Evolutionary conservation across 495 filamentous ascomycete genomes (phyloP).

Genomic region (Cercophora scortea): DNA sequence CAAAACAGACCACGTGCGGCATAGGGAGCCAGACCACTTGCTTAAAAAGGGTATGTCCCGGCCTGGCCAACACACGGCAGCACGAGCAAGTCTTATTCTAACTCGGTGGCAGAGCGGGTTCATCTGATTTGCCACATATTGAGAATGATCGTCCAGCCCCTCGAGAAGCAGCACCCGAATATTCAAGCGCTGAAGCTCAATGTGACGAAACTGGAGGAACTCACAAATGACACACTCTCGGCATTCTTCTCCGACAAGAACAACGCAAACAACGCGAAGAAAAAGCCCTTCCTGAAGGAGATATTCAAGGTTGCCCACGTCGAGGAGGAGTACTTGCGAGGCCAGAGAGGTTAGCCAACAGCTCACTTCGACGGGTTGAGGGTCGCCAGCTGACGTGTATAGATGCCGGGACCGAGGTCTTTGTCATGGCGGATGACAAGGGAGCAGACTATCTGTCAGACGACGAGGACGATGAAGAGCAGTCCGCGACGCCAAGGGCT

Average conservation of each 20-base stretch:
- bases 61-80: too few relatives aligned
- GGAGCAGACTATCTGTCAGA: conserved; percentile 20
- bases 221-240: conserved; percentile 37
- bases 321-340: conserved; percentile 53
- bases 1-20: conserved; percentile 37
- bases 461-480: conserved; percentile 18
- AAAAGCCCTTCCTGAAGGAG: conserved; percentile 47
- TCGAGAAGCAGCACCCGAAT: conserved; percentile 26
- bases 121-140: conserved; percentile 56
- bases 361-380: background rate
- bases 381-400: conserved; percentile 6
- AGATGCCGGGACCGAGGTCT: conserved; percentile 33
- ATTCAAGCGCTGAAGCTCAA: conserved; percentile 31
- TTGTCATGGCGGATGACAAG: conserved; percentile 30
- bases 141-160: conserved; percentile 43
- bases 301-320: conserved; percentile 58
- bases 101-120: conserved; percentile 46
- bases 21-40: conserved; percentile 83
- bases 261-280: conserved; percentile 31
- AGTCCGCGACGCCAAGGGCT: background rate
- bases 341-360: conserved; percentile 49
- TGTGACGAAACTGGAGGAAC: conserved; percentile 38
- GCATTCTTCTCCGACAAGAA: conserved; percentile 37
- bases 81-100: background rate
- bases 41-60: conserved; percentile 55